A percentile compares a stretch with the other conserved stretches of the same genome.
Conservation (phyloP, 805 yeast species). For the Yamadazyma akitaensis region DNA sequence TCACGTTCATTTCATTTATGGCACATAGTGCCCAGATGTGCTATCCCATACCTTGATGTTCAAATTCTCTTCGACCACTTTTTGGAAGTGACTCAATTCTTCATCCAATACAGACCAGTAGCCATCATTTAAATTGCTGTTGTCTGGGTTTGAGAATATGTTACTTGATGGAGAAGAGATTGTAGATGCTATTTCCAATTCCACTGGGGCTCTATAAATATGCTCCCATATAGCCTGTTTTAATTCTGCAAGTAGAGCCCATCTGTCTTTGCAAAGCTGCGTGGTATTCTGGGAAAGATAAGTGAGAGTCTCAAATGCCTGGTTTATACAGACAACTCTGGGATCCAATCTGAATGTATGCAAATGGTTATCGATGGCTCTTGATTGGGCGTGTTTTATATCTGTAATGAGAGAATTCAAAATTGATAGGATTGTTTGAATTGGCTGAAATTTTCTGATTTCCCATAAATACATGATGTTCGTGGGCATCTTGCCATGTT, state of each 20-base stretch:
- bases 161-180: not conserved
- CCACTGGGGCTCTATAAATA: not conserved
- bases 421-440: slow-evolving; percentile 11
- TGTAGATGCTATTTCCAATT: not conserved
- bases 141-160: not conserved
- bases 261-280: slow-evolving; percentile 21
- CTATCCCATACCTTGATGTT: slow-evolving; percentile 10
- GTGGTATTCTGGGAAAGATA: slow-evolving; percentile 25
- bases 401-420: slow-evolving; percentile 6
- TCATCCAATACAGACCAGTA: slow-evolving; percentile 5
- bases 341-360: slow-evolving; percentile 1
- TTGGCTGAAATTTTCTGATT: slow-evolving; percentile 14
- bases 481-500: slow-evolving; percentile 8
- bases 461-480: slow-evolving; percentile 8
- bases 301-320: slow-evolving; percentile 14
- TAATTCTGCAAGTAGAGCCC: slow-evolving; percentile 19
- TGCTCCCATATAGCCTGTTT: slow-evolving; percentile 21
- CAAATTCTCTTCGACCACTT: slow-evolving; percentile 8
- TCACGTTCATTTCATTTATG: too few relatives aligned
- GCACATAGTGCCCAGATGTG: not conserved
- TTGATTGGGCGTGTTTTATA: slow-evolving; percentile 2
- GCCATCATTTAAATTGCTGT: not conserved
- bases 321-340: slow-evolving; percentile 8
- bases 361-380: not conserved
- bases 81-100: slow-evolving; percentile 6